These are phyloP conservation scores for Esteya vermicola DNA, from an alignment of 2,329 filamentous ascomycete genomes.

Conservation along the genomic window DNA sequence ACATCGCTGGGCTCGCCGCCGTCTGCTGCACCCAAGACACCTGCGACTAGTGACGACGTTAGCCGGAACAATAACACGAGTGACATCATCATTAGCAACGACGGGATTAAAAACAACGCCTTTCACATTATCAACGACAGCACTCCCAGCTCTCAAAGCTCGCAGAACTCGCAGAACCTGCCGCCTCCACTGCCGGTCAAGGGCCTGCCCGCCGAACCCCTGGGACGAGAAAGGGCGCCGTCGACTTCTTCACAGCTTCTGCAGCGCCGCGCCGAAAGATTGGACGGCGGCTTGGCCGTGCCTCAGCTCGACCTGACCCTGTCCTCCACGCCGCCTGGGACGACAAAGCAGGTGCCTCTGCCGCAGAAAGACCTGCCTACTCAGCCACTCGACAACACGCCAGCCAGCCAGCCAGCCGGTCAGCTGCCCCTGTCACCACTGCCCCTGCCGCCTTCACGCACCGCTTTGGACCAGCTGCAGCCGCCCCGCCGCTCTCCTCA, in stretches of 20 bases:
- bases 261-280: conserved; percentile 36
- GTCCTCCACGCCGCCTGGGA: not conserved
- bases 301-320: conserved; percentile 32
- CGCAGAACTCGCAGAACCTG: too few species aligned
- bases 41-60: too few species aligned
- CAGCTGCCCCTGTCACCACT: conserved; percentile 8
- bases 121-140: too few species aligned
- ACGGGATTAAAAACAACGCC: too few species aligned
- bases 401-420: not conserved
- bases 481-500: conserved; percentile 3
- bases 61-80: too few species aligned
- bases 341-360: too few species aligned
- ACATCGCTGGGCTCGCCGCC: conserved; percentile 4
- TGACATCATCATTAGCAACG: too few species aligned
- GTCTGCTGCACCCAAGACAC: not conserved
- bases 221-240: too few species aligned
- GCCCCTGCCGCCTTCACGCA: conserved; percentile 3
- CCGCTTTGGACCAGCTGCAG: conserved; percentile 1
- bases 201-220: too few species aligned
- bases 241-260: conserved; percentile 23
- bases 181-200: too few species aligned
- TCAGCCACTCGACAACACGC: not conserved
- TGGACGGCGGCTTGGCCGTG: conserved; percentile 30
- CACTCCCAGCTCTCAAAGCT: too few species aligned
- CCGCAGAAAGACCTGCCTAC: too few species aligned